Evolutionary conservation across 257 asterid species (phyloP).

Genomic region (Knoxia roxburghii): DNA sequence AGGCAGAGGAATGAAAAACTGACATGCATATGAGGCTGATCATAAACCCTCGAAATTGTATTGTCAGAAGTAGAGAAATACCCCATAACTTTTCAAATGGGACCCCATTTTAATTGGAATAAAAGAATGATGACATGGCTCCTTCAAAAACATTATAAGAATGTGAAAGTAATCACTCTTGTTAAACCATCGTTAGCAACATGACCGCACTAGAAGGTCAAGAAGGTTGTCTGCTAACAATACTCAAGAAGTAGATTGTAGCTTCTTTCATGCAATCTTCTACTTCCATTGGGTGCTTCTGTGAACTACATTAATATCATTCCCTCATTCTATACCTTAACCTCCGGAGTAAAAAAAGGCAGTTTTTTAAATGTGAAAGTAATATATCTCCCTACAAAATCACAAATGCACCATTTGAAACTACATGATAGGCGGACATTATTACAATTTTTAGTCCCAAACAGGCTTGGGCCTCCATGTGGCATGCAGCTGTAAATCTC

Average conservation of each 20-base stretch:
- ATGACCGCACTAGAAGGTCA: not conserved
- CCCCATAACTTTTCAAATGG: not conserved
- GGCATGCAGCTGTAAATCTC: not conserved
- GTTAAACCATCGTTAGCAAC: not conserved
- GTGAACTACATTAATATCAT: not conserved
- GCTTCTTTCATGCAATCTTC: conserved; percentile 1
- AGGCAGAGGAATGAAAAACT: not conserved
- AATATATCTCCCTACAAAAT: not conserved
- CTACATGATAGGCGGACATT: not conserved
- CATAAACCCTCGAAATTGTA: not conserved
- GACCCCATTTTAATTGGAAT: not conserved
- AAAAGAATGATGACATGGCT: not conserved
- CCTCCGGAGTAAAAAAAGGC: not conserved
- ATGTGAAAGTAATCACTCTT: not conserved
- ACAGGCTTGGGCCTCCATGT: not conserved
- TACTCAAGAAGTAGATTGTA: not conserved
- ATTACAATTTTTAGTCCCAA: not conserved
- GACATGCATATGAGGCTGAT: not conserved
- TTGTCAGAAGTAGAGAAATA: not conserved
- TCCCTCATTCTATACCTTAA: not conserved
- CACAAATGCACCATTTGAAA: not conserved
- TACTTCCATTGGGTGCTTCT: not conserved
- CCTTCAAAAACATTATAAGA: not conserved
- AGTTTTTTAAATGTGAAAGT: not conserved
- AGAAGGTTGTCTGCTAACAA: not conserved